phyloP scores from a whole-genome alignment of 768 basidiomycete genomes.

The Polyporus arcularius region DNA sequence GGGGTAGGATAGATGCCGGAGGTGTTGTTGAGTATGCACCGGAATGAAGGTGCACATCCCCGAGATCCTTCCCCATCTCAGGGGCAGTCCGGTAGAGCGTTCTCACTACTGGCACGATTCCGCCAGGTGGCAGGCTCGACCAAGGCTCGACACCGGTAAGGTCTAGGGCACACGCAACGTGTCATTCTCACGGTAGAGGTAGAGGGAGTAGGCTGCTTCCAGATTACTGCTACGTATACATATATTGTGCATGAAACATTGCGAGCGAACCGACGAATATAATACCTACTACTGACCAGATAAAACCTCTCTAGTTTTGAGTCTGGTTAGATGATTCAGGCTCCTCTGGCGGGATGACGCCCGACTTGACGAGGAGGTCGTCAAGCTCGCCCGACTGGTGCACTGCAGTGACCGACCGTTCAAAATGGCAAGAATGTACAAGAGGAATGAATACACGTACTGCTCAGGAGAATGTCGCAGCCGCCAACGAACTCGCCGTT shows the following conservation, averaged over 20 bases:
- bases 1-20: conserved; percentile 40
- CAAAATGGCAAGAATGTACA: not conserved
- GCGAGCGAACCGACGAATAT: not conserved
- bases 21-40: conserved; percentile 58
- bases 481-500: conserved; percentile 96
- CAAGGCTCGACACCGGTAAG: not conserved
- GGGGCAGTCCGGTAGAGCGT: too few relatives aligned
- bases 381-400: conserved; percentile 96
- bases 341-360: conserved; percentile 58
- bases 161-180: not conserved
- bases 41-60: conserved; percentile 7
- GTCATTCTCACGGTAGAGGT: not conserved
- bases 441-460: conserved; percentile 34
- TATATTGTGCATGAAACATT: not conserved
- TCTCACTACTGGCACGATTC: too few relatives aligned
- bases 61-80: too few relatives aligned
- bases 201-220: not conserved
- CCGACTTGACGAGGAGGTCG: conserved; percentile 69
- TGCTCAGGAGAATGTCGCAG: conserved; percentile 90
- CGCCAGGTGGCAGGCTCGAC: not conserved
- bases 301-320: not conserved
- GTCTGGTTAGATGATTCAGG: conserved; percentile 3
- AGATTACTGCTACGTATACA: not conserved
- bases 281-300: not conserved
- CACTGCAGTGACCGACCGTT: conserved; percentile 53